Base-by-base conservation (phyloP, 345 rosid genomes). In the Arabis alpina region DNA sequence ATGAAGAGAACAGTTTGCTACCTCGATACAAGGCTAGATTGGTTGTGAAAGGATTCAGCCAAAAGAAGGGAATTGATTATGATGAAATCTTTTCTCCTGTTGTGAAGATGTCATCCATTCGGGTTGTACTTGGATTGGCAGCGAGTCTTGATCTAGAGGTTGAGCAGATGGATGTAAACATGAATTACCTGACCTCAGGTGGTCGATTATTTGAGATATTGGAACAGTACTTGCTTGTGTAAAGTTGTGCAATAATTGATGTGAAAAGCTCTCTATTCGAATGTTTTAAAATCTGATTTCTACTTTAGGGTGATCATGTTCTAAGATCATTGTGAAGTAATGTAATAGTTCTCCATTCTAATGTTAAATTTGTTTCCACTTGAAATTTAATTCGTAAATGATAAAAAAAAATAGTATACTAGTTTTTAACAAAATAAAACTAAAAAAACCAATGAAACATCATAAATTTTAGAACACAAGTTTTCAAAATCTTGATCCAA, bases 401-500 rank as follows among this genome's bases (percentile, higher is more conserved):
- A 19, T 19, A 19, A 19, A 19, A 19, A 19, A 19, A 0, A 19
- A 0, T 19, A 19, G 23, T n/a, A n/a, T n/a, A 19, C 0, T 19
- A 19, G 23, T 19, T 19, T 19, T 19, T 19, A 19, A 19, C 23
- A 1, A 19, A 19, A 19, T 19, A 19, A 19, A 19, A n/a, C n/a
- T n/a, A n/a, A n/a, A n/a, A n/a, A n/a, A n/a, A 34, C 37, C 7
- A 34, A 6, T 34, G 37, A 34, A 34, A 34, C 7, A 34, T 34
- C 1, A 28, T 28, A 28, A 28, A 3, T 5, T 28, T 34, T 6
- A 34, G 37, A 36, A 25, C 36, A 52, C 11, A 56, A 56, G 14
- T 2, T 8, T 44, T 67, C 41, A 47, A 48, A 47, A 4, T 47
- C 44, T 6, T 4, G 34, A 59, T 82, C 85, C 82, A 11, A 84